A percentile compares a stretch with the other conserved stretches of the same genome.
These are phyloP conservation scores for Turnera subulata DNA, from an alignment of 345 rosid genomes.

Conservation along the genomic window DNA sequence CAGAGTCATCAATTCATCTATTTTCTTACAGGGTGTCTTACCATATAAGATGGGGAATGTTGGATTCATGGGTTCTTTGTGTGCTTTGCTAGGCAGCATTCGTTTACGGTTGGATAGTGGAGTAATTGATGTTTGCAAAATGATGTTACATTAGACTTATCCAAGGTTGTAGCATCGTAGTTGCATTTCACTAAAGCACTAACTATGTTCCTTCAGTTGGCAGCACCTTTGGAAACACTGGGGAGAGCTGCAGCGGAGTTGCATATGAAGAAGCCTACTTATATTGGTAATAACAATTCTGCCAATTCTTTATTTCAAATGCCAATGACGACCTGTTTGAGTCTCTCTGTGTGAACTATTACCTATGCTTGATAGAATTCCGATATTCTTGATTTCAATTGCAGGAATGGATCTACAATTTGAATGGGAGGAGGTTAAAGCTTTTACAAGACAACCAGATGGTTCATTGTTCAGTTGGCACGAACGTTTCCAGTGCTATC, in stretches of 20 bases:
- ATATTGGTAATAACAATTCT: slow-evolving; percentile 45
- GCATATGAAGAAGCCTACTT: slow-evolving; percentile 77
- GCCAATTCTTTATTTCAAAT: slow-evolving; percentile 1
- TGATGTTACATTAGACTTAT: background rate
- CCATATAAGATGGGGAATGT: too few species aligned
- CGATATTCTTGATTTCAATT: slow-evolving; percentile 8
- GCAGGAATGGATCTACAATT: slow-evolving; percentile 92
- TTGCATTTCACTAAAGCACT: background rate
- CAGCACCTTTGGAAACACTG: slow-evolving; percentile 58
- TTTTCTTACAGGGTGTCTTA: too few species aligned
- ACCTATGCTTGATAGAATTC: too few species aligned
- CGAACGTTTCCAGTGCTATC: slow-evolving; percentile 79
- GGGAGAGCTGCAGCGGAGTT: slow-evolving; percentile 74
- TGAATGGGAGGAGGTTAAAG: slow-evolving; percentile 73
- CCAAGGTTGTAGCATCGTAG: background rate
- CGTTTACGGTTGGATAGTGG: slow-evolving; percentile 1
- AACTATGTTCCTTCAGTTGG: slow-evolving; percentile 48
- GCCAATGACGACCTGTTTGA: too few species aligned
- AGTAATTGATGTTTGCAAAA: background rate
- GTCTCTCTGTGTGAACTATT: too few species aligned
- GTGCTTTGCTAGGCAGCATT: too few species aligned
- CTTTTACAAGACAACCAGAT: slow-evolving; percentile 75
- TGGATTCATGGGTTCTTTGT: too few species aligned
- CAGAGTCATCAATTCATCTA: too few species aligned
- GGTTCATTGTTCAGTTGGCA: slow-evolving; percentile 88